phyloP scores from a whole-genome alignment of 441 rosid genomes.

The Bocquillonia castaneifolia region DNA sequence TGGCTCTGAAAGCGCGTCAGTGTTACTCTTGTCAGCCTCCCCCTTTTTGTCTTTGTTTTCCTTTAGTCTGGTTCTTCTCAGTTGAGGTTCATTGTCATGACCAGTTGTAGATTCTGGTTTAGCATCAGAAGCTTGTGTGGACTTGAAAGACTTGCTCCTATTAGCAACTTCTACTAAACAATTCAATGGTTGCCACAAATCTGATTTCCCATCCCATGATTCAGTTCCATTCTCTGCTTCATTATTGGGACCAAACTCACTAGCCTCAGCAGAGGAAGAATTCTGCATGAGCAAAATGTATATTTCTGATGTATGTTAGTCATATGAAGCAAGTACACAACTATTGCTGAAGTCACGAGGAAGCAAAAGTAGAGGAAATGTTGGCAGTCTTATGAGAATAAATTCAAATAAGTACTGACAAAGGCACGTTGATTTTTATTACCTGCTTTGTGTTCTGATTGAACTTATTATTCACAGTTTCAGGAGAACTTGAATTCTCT shows the following conservation, averaged over 20 bases:
- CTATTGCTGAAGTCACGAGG: slow-evolving; percentile 1
- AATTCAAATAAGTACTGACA: slow-evolving; percentile 10
- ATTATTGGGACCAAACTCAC: slow-evolving; percentile 33
- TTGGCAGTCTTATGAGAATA: slow-evolving; percentile 5
- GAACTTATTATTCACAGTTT: slow-evolving; percentile 35
- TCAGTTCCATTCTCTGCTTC: slow-evolving; percentile 32
- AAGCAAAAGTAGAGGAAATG: background rate
- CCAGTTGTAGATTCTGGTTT: slow-evolving; percentile 34
- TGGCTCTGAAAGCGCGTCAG: slow-evolving; percentile 33
- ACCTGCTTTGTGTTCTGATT: slow-evolving; percentile 40
- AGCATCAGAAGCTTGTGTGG: slow-evolving; percentile 35
- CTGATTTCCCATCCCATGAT: slow-evolving; percentile 41
- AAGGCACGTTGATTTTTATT: slow-evolving; percentile 21
- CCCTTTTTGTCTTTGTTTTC: slow-evolving; percentile 37
- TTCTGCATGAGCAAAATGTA: slow-evolving; percentile 33
- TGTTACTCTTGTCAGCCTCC: slow-evolving; percentile 38
- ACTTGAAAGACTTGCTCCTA: slow-evolving; percentile 52
- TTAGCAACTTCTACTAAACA: slow-evolving; percentile 77
- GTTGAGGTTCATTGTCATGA: slow-evolving; percentile 28
- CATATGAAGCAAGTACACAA: slow-evolving; percentile 26
- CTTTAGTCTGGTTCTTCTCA: slow-evolving; percentile 34
- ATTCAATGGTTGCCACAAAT: slow-evolving; percentile 69
- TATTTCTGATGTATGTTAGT: slow-evolving; percentile 18
- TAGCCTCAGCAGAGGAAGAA: slow-evolving; percentile 53
- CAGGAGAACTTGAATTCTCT: slow-evolving; percentile 43